phyloP scores from a whole-genome alignment of 305 asterid species.

The Fraxinus dipetala region DNA sequence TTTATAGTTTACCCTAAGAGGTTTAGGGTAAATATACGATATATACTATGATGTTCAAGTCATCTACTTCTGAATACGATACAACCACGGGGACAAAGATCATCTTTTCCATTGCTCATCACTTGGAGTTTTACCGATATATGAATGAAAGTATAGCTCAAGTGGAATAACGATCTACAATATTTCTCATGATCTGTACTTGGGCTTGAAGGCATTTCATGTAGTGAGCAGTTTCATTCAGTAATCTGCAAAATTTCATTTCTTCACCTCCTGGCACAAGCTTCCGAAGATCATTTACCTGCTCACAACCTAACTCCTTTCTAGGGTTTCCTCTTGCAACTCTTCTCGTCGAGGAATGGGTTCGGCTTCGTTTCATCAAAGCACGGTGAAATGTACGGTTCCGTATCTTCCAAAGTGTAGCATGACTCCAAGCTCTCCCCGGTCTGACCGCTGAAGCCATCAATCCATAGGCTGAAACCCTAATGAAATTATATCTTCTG shows the following conservation, averaged over 20 bases:
- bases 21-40: background rate
- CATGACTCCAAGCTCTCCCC: conserved; percentile 66
- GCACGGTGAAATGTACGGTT: conserved; percentile 17
- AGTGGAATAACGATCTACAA: conserved; percentile 39
- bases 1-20: background rate
- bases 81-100: too few relatives aligned
- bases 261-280: conserved; percentile 65
- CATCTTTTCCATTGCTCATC: too few relatives aligned
- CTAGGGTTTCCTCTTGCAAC: conserved; percentile 37
- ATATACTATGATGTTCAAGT: too few relatives aligned
- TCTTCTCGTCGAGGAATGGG: background rate
- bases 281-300: conserved; percentile 42
- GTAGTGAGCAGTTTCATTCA: conserved; percentile 71
- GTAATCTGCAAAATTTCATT: conserved; percentile 51
- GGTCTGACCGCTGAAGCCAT: conserved; percentile 75
- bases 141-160: background rate
- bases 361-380: background rate
- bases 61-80: too few relatives aligned
- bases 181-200: conserved; percentile 64
- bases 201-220: conserved; percentile 66
- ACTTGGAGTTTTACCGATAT: too few relatives aligned
- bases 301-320: conserved; percentile 15
- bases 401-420: conserved; percentile 43
- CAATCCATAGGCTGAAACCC: conserved; percentile 54
- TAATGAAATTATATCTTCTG: conserved; percentile 36